Conservation (phyloP, 1,284 basidiomycete genomes). For the Irpex sp. region DNA sequence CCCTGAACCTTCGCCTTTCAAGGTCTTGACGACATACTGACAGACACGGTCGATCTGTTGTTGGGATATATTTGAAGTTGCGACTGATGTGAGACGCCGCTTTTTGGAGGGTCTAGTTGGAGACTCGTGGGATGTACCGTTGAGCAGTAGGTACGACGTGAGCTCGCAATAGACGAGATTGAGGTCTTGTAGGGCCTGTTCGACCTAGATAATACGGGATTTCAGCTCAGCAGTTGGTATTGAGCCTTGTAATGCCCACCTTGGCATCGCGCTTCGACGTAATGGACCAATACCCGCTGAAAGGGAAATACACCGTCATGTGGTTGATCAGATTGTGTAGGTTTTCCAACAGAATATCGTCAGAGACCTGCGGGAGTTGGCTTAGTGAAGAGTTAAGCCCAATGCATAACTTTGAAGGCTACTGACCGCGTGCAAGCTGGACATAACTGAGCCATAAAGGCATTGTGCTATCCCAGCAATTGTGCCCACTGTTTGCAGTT, state of each 20-base stretch:
- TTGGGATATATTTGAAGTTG: not conserved
- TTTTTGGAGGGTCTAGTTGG: constrained; percentile 6
- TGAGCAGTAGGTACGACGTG: constrained; percentile 57
- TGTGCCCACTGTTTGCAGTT: constrained; percentile 61
- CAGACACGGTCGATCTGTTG: constrained; percentile 53
- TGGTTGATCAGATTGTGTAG: constrained; percentile 62
- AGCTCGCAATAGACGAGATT: constrained; percentile 78
- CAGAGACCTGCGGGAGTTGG: not conserved
- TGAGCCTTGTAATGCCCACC: constrained; percentile 30
- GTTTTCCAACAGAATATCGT: constrained; percentile 25
- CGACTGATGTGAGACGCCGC: not conserved
- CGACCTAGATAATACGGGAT: constrained; percentile 36
- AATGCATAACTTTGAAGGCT: not conserved
- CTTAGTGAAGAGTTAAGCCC: constrained; percentile 2
- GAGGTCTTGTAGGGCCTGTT: constrained; percentile 63
- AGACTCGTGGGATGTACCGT: constrained; percentile 23
- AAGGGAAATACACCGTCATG: constrained; percentile 85
- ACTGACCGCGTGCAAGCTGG: constrained; percentile 12
- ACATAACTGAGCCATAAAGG: constrained; percentile 49
- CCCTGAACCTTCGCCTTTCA: constrained; percentile 52
- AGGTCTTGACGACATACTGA: constrained; percentile 65
- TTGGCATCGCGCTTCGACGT: constrained; percentile 48
- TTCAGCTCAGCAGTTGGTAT: constrained; percentile 8
- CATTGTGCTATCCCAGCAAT: constrained; percentile 60
- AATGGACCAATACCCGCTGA: constrained; percentile 35